Evolutionary conservation across 1,139 yeast species (phyloP).

Genomic region (Candida sanyaensis): DNA sequence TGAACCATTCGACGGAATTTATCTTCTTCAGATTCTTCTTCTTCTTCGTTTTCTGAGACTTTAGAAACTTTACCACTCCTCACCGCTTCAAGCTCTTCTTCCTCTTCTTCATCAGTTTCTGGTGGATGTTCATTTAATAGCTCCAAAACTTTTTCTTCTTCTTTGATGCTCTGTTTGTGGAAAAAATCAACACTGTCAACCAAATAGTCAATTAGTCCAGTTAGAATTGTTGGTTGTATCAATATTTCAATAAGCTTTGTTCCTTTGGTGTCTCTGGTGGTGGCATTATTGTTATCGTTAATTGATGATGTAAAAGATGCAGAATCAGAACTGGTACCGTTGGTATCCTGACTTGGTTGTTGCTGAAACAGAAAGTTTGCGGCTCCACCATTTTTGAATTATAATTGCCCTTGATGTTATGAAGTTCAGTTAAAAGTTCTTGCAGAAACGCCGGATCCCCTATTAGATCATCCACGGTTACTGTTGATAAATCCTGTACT

Average conservation of each 20-base stretch:
- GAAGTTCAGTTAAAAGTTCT: slow-evolving; percentile 43
- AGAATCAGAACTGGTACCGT: slow-evolving; percentile 22
- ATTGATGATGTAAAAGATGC: slow-evolving; percentile 42
- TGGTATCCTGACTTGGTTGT: slow-evolving; percentile 9
- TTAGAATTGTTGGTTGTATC: slow-evolving; percentile 47
- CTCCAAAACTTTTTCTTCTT: slow-evolving; percentile 21
- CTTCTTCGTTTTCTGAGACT: slow-evolving; percentile 18
- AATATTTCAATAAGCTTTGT: slow-evolving; percentile 44
- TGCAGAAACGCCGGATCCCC: slow-evolving; percentile 38
- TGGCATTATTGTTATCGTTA: slow-evolving; percentile 25
- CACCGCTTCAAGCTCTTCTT: slow-evolving; percentile 15
- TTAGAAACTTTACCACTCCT: slow-evolving; percentile 3
- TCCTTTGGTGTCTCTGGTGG: slow-evolving; percentile 39
- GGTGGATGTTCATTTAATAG: slow-evolving; percentile 13
- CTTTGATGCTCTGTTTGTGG: slow-evolving; percentile 29
- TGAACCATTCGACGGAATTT: slow-evolving; percentile 42
- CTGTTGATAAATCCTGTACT: slow-evolving; percentile 33
- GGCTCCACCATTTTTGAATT: slow-evolving; percentile 29
- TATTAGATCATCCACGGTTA: slow-evolving; percentile 37
- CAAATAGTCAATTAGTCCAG: slow-evolving; percentile 40
- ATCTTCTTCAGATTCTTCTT: slow-evolving; percentile 36
- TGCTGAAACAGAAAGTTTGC: slow-evolving; percentile 36
- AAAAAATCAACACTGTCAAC: slow-evolving; percentile 42
- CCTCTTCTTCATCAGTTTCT: slow-evolving; percentile 13
- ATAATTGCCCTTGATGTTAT: slow-evolving; percentile 39